These are phyloP conservation scores for Candida anglica DNA, from an alignment of 805 yeast genomes.

Conservation along the genomic window DNA sequence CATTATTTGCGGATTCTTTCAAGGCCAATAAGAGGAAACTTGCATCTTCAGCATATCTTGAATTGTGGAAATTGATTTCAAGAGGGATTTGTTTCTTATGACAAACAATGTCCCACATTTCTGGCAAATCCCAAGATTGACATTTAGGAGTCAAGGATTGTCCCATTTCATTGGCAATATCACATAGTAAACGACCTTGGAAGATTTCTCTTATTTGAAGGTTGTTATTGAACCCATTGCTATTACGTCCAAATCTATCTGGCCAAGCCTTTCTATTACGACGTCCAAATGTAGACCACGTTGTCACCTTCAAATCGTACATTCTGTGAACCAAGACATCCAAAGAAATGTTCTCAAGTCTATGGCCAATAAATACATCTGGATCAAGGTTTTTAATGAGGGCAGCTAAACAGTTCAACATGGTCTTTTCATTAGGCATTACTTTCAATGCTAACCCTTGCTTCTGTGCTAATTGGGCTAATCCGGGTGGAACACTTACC, in stretches of 20 bases:
- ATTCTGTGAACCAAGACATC: constrained; percentile 80
- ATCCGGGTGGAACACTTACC: constrained; percentile 69
- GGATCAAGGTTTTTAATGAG: constrained; percentile 76
- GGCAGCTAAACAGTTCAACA: constrained; percentile 73
- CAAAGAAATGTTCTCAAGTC: constrained; percentile 71
- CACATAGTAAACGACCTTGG: constrained; percentile 87
- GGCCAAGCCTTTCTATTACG: constrained; percentile 77
- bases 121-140: constrained; percentile 90
- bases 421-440: constrained; percentile 69
- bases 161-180: constrained; percentile 92
- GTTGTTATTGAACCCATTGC: constrained; percentile 40
- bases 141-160: constrained; percentile 88
- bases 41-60: constrained; percentile 64
- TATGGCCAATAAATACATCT: constrained; percentile 86
- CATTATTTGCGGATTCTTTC: constrained; percentile 62
- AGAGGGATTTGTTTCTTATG: constrained; percentile 54
- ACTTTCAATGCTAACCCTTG: constrained; percentile 48
- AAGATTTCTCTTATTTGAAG: constrained; percentile 63
- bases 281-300: constrained; percentile 84
- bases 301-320: constrained; percentile 65
- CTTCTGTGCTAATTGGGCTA: constrained; percentile 56
- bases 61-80: constrained; percentile 71
- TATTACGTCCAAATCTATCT: constrained; percentile 56
- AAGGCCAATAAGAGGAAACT: constrained; percentile 64
- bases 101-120: constrained; percentile 83